Evolutionary conservation across 179 eudicot genomes (phyloP), one percentile per base, ranked within the genome.

Genomic region (Amaranthus tricolor): DNA sequence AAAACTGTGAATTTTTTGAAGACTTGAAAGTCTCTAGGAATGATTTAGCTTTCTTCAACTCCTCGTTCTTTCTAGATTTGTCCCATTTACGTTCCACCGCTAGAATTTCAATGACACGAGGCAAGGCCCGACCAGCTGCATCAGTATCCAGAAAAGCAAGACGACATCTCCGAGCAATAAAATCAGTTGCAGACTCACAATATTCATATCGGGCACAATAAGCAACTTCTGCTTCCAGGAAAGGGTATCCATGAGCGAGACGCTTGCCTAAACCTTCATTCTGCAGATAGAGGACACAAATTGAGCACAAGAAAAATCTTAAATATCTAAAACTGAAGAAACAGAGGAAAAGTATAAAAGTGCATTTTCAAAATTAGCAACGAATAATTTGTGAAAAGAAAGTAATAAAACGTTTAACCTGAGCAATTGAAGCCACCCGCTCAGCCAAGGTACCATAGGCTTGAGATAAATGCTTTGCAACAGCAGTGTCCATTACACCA

Each of bases 201-300:
- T 90, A 94, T 78, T 95, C 99, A 6, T 92, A 76, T 24, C 99
- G 84, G 44, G 99, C 97, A 85, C 96, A 90, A 82, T 92, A 95
- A 74, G 99, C 99, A 70, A 95, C 99, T 82, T 95, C 99, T 10
- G 99, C 99, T 88, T 95, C 99, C 64, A 95, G 83, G 73, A 82
- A 89, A 19, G 99, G 97, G 80, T 95, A 92, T 74, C 99, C 99
- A 78, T 92, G 99, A 48, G 97, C 97, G 74, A 95, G 96, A 68
- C 97, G 89, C 85, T 95, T 95, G 59, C 99, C 99, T 80, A 95
- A 80, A 76, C 85, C 87, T 86, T 95, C 99, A 86, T 90, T 85
- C 99, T 95, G 78, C 48, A 71, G 20, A 40, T 9, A 17, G 51
- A 51, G 43, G 9, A 56, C 12, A 43, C 21, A 24, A 24, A 24